These are phyloP conservation scores for Tetraselmis chui DNA, from an alignment of 139 green algal genomes.

Conservation along the genomic window DNA sequence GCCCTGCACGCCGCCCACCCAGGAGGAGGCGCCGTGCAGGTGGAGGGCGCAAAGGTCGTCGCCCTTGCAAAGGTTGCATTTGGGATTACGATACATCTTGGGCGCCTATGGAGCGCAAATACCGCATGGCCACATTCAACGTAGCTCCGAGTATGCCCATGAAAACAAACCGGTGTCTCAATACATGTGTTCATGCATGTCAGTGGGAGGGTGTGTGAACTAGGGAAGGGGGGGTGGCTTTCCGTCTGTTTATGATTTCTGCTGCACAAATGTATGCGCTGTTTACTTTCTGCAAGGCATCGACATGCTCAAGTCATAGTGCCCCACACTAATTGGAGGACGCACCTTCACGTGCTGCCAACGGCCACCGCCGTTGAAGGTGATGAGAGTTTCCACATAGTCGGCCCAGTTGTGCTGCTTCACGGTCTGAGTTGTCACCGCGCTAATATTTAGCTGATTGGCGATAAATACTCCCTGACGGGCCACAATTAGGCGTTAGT, in stretches of 20 bases:
- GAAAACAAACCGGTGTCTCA: no score
- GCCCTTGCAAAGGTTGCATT: constrained; percentile 1
- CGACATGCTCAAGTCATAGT: no score
- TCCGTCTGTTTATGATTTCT: no score
- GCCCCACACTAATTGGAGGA: not conserved
- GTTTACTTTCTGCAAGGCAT: no score
- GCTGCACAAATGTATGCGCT: no score
- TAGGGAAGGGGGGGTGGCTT: not conserved
- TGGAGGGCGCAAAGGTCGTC: constrained; percentile 7
- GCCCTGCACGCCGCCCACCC: not conserved
- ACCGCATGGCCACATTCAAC: no score
- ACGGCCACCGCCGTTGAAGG: not conserved
- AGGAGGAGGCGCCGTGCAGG: constrained; percentile 9
- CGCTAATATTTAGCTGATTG: not conserved
- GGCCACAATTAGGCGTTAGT: no score
- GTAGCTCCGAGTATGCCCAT: no score
- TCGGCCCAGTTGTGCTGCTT: not conserved
- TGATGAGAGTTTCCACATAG: not conserved
- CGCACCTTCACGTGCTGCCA: not conserved
- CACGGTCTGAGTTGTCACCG: constrained; percentile 1
- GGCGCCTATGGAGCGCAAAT: not conserved
- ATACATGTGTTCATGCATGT: not conserved
- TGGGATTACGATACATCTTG: not conserved
- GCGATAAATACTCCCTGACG: constrained; percentile 4
- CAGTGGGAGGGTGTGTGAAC: not conserved